Base-by-base conservation (phyloP, 1,139 yeast species). In the Sugiyamaella xylanicola region DNA sequence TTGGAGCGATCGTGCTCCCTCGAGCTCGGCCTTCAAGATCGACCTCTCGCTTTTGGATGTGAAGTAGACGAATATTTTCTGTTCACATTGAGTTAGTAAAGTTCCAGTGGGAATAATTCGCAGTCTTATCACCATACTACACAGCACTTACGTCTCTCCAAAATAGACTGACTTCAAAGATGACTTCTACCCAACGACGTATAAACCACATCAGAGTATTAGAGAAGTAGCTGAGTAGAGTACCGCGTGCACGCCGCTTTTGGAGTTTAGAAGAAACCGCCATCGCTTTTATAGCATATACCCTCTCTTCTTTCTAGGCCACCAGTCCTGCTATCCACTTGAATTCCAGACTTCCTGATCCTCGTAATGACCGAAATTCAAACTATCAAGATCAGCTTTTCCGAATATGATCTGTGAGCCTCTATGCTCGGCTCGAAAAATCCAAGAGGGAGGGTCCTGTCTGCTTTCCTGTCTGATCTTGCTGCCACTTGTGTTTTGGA, bases 131-230 rank as follows among this genome's bases (percentile, higher is more conserved):
- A n/a, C n/a, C n/a, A n/a, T n/a, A n/a, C n/a, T n/a, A n/a, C n/a
- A 42, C 19, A 27, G 25, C n/a, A 45, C 63, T 43, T 52, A 60
- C 64, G 45, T 63, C 56, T 47, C 61, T 58, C 70, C 70, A 66
- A 55, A 65, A 66, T 59, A 56, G 55, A 16, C 60, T 58, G 9
- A 66, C 68, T 25, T 66, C 70, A 15, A 62, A 47, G 11, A 64
- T 44, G 25, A 66, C 56, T 39, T 61, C 65, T 17, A 60, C 44
- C 62, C 66, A 64, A 2, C 67, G 59, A 21, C 59, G 58, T 7
- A 59, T 49, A n/a, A 64, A 49, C 65, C 65, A 63, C 7, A 63
- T 20, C 15, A 48, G 21, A 21, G 45, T 47, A 21, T 45, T 53
- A 13, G 48, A 32, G 36, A 48, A n/a, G 40, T 55, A 55, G n/a